phyloP scores from a whole-genome alignment of 1,284 basidiomycete genomes.

The Microbotryum saponariae region DNA sequence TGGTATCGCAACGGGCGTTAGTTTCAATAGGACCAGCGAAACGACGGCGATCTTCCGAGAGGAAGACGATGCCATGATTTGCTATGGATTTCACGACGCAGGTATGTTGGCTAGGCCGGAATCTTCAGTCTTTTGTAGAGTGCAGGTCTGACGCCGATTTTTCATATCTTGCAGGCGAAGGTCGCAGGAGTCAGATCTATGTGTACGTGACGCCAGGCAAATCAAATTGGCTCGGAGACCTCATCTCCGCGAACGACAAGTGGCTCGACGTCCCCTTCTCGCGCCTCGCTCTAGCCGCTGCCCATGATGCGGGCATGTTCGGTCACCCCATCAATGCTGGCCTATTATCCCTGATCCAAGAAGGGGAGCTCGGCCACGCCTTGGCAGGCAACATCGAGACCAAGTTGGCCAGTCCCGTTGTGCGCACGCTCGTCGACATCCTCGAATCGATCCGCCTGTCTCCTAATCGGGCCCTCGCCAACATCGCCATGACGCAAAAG shows the following conservation, averaged over 20 bases:
- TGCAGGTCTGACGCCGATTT: not conserved
- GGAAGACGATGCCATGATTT: not conserved
- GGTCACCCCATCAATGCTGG: conserved; percentile 7
- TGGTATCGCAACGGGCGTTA: conserved; percentile 14
- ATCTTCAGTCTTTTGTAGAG: not conserved
- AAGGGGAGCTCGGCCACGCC: conserved; percentile 6
- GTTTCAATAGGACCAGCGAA: conserved; percentile 8
- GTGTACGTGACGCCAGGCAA: conserved; percentile 12
- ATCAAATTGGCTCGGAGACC: conserved; percentile 17
- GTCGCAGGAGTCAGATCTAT: conserved; percentile 12
- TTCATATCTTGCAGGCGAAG: not conserved
- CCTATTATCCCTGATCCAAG: conserved; percentile 7
- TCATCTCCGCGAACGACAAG: conserved; percentile 4
- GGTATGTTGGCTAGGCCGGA: not conserved
- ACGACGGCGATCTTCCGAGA: conserved; percentile 6
- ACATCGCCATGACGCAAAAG: conserved; percentile 21
- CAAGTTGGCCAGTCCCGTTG: conserved; percentile 6
- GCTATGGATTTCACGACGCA: conserved; percentile 20
- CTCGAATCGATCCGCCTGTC: conserved; percentile 3
- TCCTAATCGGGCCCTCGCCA: conserved; percentile 8
- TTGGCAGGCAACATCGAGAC: not conserved
- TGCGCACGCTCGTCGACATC: conserved; percentile 4
- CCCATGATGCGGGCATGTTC: conserved; percentile 21
- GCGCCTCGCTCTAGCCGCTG: conserved; percentile 14
- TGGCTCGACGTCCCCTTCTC: conserved; percentile 18